Evolutionary conservation across 345 rosid genomes (phyloP).

Genomic region (Erysimum cheiranthoides): DNA sequence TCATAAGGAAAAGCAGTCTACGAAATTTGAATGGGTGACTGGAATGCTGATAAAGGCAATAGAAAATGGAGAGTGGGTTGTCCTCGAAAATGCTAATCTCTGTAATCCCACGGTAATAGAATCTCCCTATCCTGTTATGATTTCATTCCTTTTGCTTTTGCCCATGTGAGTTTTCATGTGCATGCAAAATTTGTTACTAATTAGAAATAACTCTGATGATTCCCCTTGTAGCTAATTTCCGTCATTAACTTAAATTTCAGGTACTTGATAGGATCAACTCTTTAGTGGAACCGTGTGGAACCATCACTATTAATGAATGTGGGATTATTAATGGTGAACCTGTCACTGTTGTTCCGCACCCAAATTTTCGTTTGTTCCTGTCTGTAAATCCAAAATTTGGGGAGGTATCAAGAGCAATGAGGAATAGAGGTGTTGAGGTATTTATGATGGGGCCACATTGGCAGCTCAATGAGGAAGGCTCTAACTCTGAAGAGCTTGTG

Average conservation of each 20-base stretch:
- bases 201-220: conserved; percentile 16
- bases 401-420: conserved; percentile 96
- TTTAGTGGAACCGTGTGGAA: conserved; percentile 87
- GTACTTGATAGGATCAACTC: conserved; percentile 98
- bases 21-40: conserved; percentile 95
- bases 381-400: conserved; percentile 88
- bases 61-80: conserved; percentile 96
- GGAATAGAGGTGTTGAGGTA: conserved; percentile 97
- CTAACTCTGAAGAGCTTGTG: conserved; percentile 55
- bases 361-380: conserved; percentile 86
- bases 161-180: conserved; percentile 19
- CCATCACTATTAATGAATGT: conserved; percentile 88
- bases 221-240: conserved; percentile 21
- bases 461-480: conserved; percentile 60
- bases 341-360: conserved; percentile 74
- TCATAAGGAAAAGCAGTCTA: conserved; percentile 54
- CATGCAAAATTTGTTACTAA: neutral
- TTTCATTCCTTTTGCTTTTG: conserved; percentile 12
- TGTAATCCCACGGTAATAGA: conserved; percentile 90
- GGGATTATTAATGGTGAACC: conserved; percentile 90
- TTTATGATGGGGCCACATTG: conserved; percentile 93
- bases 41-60: conserved; percentile 85
- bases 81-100: conserved; percentile 91
- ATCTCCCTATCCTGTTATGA: conserved; percentile 19
- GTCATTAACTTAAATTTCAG: conserved; percentile 46